Evolutionary conservation across 805 yeast genomes (phyloP), one percentile per base, ranked within the genome.

Genomic region (Isabelozyma pseudorhagii): DNA sequence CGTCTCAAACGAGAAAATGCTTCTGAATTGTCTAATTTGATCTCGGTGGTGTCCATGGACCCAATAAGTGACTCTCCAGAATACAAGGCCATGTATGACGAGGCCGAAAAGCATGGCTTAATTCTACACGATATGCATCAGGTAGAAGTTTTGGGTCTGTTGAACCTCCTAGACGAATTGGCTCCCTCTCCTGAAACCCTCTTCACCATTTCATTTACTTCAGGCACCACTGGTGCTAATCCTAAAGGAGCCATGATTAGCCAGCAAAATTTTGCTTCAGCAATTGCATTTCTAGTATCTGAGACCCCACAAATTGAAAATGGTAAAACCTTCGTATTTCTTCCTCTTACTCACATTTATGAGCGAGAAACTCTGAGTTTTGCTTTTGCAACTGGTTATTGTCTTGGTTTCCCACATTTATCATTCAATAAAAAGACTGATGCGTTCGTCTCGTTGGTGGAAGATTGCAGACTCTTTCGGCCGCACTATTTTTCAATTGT

Each of bases 171-270:
- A 59, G 63, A 40, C 1, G 62, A 58, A 38, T 50, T 62, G 27
- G 80, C 80, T 10, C 87, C 89, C 25, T 68, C 64, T 1, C 79
- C 83, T 1, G 76, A 79, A 13, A 61, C 68, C 28, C 47, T 61
- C 31, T 82, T 81, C 61, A 83, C 91, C 14, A 79, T 86, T 44
- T 81, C 85, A 7, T 85, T 85, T 62, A 86, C 92, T 2, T 83
- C 89, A 0, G 92, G 92, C 31, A 85, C 92, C 2, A 85, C 91
- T 1, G 90, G 90, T 14, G 66, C 77, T 14, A 54, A 54, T 36
- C 92, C 92, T 44, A 85, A 86, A 65, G 92, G 92, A 47, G 91
- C 83, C 14, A 79, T 77, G 18, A 59, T 76, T 45, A 70, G 79
- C 8, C 89, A 85, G 45, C 67, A 68, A 9, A 77, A 77, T 58